A percentile compares a stretch with the other conserved stretches of the same genome.
Conservation (phyloP, 352 stramenopile species). For the Phytophthora hybrid region DNA sequence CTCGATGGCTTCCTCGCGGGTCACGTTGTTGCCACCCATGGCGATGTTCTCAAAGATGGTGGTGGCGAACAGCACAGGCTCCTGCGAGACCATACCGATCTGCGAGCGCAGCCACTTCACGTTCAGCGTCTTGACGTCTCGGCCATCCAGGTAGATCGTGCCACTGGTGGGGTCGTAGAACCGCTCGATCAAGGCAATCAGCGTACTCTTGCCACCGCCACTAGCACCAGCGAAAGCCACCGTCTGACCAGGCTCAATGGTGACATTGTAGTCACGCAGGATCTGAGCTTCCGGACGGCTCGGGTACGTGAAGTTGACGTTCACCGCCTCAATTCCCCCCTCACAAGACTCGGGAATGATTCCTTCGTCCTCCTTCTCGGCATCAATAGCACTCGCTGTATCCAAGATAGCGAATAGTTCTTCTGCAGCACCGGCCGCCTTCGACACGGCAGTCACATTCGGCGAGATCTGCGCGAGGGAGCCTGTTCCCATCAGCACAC, state of each 20-base stretch:
- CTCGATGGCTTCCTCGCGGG: conserved; percentile 72
- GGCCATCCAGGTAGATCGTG: conserved; percentile 76
- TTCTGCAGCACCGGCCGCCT: conserved; percentile 43
- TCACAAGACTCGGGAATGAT: conserved; percentile 44
- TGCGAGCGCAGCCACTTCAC: no score
- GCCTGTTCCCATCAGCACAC: conserved; percentile 49
- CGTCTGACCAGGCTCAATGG: conserved; percentile 68
- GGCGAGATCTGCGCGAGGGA: conserved; percentile 58
- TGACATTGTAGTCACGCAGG: conserved; percentile 83
- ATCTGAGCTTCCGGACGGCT: conserved; percentile 67
- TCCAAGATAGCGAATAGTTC: conserved; percentile 62
- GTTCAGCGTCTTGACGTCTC: conserved; percentile 63
- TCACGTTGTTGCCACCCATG: conserved; percentile 60
- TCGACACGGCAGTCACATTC: conserved; percentile 51
- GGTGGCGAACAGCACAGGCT: conserved; percentile 85
- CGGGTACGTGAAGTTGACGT: conserved; percentile 85
- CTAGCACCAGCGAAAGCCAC: conserved; percentile 91
- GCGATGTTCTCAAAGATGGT: conserved; percentile 91
- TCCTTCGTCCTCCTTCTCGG: conserved; percentile 44
- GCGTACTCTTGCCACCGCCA: conserved; percentile 90
- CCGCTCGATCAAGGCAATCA: conserved; percentile 81
- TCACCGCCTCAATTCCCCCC: conserved; percentile 60
- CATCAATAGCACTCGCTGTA: conserved; percentile 56
- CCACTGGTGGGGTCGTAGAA: conserved; percentile 83
- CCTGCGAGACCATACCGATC: conserved; percentile 74